Base-by-base conservation (phyloP, 164 flowering plant genomes). In the Cinnamomum chago region DNA sequence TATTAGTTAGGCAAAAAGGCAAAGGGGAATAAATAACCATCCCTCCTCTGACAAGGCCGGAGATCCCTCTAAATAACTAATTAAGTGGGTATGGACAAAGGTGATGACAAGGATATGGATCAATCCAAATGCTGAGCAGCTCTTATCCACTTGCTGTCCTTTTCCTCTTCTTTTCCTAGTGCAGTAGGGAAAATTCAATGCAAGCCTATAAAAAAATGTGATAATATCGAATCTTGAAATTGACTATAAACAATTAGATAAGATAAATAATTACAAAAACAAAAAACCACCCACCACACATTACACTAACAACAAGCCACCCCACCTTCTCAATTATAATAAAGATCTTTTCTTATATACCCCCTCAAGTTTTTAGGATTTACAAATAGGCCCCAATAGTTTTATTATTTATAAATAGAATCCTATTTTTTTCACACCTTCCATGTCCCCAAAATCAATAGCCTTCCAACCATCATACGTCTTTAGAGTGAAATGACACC, bases 41-140 rank as follows among this genome's bases (percentile, higher is more conserved):
- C 10, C 47, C 47, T 40, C 47, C 47, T 40, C 2, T 1, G 47
- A 40, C 0, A 9, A 9, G 47, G 47, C 47, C 9, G 47, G 47
- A 67, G 85, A 76, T 1, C 67, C 76, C 3, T 82, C 28, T 55
- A 55, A 55, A 55, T 2, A 55, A 18, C 12, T 14, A 5, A 25
- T 25, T 25, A 1, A 55, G 60, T 55, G 60, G 60, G 5, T 15
- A 55, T 55, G 47, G 10, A 40, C 47, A 40, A 40, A 20, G 60
- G 60, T 18, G n/a, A 20, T 55, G 60, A 55, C 6, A 17, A 15
- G 60, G 60, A 55, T 14, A 17, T 17, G n/a, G n/a, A 14, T 55
- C 20, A 3, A 17, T 55, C 17, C 60, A 3, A 55, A 55, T 17
- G n/a, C 60, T 55, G 5, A 17, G 60, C 17, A 14, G 60, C 7